Evolutionary conservation across 1,284 basidiomycete genomes (phyloP), one percentile per base, ranked within the genome.

Genomic region (Rhodotorula glutinis): DNA sequence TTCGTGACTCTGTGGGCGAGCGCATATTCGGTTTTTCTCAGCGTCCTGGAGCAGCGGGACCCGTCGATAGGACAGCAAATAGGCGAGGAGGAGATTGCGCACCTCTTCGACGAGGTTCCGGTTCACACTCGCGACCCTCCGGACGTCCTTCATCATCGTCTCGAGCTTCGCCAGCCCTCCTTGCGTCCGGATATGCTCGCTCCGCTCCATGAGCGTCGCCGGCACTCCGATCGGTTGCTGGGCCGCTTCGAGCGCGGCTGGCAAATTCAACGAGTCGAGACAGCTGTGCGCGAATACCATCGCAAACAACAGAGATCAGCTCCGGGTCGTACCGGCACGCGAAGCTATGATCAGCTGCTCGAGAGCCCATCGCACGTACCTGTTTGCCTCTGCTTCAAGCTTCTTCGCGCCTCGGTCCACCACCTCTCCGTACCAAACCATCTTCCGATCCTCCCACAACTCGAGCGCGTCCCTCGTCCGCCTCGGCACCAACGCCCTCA

Each of bases 211-310:
- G 21, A 98, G 80, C 69, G 91, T 91, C 0, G 92, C 90, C 2
- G 96, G 95, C 10, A 98, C 81, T 10, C 92, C 91, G 44, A 91
- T 85, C 0, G 90, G 90, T 46, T 88, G 84, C 73, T 96, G 91
- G 3, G 96, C 81, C 0, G 92, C 92, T 76, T 98, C 91, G 40
- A 98, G 83, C 0, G 90, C 84, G 0, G 89, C 88, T 1, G 94
- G 95, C 14, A 98, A 83, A 72, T 91, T 89, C 49, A 94, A 82
- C 1, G 82, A 82, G 69, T 86, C 86, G 5, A 97, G 80, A 0
- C 83, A 83, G 66, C 90, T 94, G 69, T 51, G 52, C 0, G 73
- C 63, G 29, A 25, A 40, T 10, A 29, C 17, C 43, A 44, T 7
- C 7, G 43, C 43, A 3, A 5, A 7, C 27, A 3, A 29, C 13